Evolutionary conservation across 2,329 filamentous ascomycete genomes (phyloP), one percentile per base, ranked within the genome.

Genomic region (Dissoconium aciculare): DNA sequence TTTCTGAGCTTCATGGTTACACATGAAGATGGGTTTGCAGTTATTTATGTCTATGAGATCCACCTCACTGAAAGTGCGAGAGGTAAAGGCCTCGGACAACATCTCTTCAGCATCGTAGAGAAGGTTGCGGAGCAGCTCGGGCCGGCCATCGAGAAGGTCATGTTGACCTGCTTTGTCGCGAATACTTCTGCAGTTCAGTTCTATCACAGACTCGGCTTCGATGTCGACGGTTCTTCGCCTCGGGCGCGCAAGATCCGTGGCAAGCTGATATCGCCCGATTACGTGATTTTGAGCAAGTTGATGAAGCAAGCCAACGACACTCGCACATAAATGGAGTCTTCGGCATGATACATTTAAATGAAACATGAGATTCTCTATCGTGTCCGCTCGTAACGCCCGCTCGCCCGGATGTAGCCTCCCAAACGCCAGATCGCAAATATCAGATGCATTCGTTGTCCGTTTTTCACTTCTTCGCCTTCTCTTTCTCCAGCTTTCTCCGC

Each of bases 401-500:
- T n/a, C n/a, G n/a, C n/a, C n/a, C n/a, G n/a, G n/a, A n/a, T n/a
- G n/a, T n/a, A n/a, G n/a, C n/a, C n/a, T n/a, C n/a, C n/a, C n/a
- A n/a, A n/a, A n/a, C n/a, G n/a, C n/a, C n/a, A n/a, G n/a, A n/a
- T n/a, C n/a, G n/a, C n/a, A n/a, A n/a, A n/a, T n/a, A n/a, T n/a
- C n/a, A n/a, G n/a, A n/a, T n/a, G n/a, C n/a, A n/a, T n/a, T n/a
- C n/a, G n/a, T n/a, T n/a, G n/a, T n/a, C n/a, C n/a, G n/a, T n/a
- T n/a, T n/a, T n/a, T n/a, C n/a, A n/a, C n/a, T n/a, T n/a, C n/a
- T n/a, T n/a, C n/a, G n/a, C n/a, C n/a, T 17, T 24, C 19, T 30
- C 39, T 36, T 47, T 48, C 61, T 95, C 89, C 38, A 94, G 58
- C 69, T 74, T 92, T 61, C 89, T 80, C 58, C 82, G 74, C 77